phyloP scores from a whole-genome alignment of 257 asterid genomes.

The Anisodus tanguticus region DNA sequence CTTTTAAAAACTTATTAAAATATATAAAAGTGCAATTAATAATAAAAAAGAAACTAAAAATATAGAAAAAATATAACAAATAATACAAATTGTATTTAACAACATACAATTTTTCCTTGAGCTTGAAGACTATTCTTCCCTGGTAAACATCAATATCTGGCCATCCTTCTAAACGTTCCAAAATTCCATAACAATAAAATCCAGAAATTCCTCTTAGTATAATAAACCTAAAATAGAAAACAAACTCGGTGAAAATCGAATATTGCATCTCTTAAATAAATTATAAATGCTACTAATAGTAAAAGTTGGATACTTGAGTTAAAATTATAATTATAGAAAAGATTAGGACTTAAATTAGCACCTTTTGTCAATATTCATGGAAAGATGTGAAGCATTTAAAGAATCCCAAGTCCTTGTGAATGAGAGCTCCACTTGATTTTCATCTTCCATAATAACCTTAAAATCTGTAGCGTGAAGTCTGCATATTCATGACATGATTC shows the following conservation, averaged over 20 bases:
- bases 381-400: conserved; percentile 36
- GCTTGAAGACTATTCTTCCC: conserved; percentile 77
- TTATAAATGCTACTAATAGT: too few species aligned
- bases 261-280: too few species aligned
- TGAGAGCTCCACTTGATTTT: conserved; percentile 73
- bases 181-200: conserved; percentile 67
- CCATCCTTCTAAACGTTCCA: conserved; percentile 79
- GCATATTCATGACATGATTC: background rate
- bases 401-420: conserved; percentile 54
- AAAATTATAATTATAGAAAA: too few species aligned
- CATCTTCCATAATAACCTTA: conserved; percentile 52
- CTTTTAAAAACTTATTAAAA: background rate
- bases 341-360: conserved; percentile 5
- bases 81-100: too few species aligned
- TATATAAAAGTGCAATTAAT: too few species aligned
- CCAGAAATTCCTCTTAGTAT: conserved; percentile 69
- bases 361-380: conserved; percentile 91
- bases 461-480: conserved; percentile 62
- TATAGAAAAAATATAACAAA: too few species aligned
- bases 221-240: conserved; percentile 40
- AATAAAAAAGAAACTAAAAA: too few species aligned
- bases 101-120: conserved; percentile 54
- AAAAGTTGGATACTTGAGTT: too few species aligned
- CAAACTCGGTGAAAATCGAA: background rate
- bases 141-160: conserved; percentile 63